These are phyloP conservation scores for Aphanocladium album DNA, from an alignment of 2,329 filamentous ascomycete species.

Conservation along the genomic window DNA sequence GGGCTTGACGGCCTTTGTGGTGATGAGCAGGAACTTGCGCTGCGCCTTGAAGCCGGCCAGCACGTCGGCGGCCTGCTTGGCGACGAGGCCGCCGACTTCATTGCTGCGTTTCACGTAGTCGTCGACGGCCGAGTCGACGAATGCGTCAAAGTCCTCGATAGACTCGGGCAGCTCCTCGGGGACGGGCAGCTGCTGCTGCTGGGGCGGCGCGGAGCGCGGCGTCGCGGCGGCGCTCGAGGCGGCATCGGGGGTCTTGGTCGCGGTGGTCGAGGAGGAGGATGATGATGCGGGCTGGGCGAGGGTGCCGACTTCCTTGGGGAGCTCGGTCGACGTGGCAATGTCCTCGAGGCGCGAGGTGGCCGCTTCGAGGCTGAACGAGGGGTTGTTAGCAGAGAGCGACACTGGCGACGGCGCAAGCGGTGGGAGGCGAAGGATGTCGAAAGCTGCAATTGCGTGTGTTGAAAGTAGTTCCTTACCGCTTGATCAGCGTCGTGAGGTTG, in stretches of 20 bases:
- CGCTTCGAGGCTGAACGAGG: conserved; percentile 75
- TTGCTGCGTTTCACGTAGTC: conserved; percentile 75
- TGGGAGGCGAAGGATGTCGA: conserved; percentile 14
- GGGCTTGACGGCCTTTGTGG: conserved; percentile 89
- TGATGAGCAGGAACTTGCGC: conserved; percentile 80
- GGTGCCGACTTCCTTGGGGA: conserved; percentile 46
- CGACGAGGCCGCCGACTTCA: conserved; percentile 70
- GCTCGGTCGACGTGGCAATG: conserved; percentile 74
- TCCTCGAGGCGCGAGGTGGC: conserved; percentile 95
- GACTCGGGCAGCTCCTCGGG: conserved; percentile 62
- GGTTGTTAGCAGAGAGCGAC: conserved; percentile 37
- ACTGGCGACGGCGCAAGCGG: not conserved
- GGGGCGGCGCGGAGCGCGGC: conserved; percentile 32
- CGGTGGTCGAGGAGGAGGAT: conserved; percentile 13
- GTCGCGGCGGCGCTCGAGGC: conserved; percentile 19
- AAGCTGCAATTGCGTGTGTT: too few relatives aligned
- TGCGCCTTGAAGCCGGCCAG: conserved; percentile 71
- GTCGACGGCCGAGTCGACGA: conserved; percentile 69
- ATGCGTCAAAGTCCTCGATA: conserved; percentile 82
- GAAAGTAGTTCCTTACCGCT: conserved; percentile 62
- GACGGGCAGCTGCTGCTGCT: conserved; percentile 33
- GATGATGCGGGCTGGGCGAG: conserved; percentile 36
- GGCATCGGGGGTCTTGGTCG: conserved; percentile 6
- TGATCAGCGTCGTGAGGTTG: conserved; percentile 95
- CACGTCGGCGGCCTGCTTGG: conserved; percentile 64